A percentile compares a stretch with the other conserved stretches of the same genome.
These are phyloP conservation scores for Yarrowia bubula DNA, from an alignment of 805 yeast genomes.

Conservation along the genomic window DNA sequence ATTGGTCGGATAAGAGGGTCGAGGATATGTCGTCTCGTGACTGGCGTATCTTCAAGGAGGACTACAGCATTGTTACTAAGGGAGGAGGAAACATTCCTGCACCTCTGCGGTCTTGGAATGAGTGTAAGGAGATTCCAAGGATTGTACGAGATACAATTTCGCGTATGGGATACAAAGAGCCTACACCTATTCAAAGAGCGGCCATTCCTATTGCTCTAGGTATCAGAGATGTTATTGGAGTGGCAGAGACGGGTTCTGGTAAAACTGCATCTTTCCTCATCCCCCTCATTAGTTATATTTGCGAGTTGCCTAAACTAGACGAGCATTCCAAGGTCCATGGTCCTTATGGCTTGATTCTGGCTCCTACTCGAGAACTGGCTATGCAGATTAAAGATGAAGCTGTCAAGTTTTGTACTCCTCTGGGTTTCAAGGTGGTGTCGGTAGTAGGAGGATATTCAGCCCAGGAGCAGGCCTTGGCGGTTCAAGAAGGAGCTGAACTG, in stretches of 20 bases:
- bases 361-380: constrained; percentile 93
- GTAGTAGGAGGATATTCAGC: constrained; percentile 89
- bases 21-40: constrained; percentile 73
- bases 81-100: constrained; percentile 45
- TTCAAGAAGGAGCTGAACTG: constrained; percentile 66
- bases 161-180: constrained; percentile 51
- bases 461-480: constrained; percentile 62
- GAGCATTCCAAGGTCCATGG: constrained; percentile 56
- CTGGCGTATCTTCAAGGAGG: constrained; percentile 85
- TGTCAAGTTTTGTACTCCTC: constrained; percentile 45
- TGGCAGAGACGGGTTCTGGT: constrained; percentile 98
- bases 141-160: constrained; percentile 40
- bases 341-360: constrained; percentile 71
- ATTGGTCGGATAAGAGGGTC: constrained; percentile 70
- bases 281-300: constrained; percentile 62
- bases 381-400: constrained; percentile 77
- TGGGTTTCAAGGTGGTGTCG: constrained; percentile 49
- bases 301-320: constrained; percentile 48
- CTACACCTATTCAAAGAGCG: constrained; percentile 91
- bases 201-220: constrained; percentile 69
- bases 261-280: constrained; percentile 81
- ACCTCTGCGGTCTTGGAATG: constrained; percentile 77
- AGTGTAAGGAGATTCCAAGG: constrained; percentile 49
- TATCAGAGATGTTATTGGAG: constrained; percentile 70
- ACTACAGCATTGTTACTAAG: constrained; percentile 61